Percentiles rank a stretch among this genome's conserved stretches.
phyloP scores from a whole-genome alignment of 345 rosid species.

The Gossypium rotundifolium region DNA sequence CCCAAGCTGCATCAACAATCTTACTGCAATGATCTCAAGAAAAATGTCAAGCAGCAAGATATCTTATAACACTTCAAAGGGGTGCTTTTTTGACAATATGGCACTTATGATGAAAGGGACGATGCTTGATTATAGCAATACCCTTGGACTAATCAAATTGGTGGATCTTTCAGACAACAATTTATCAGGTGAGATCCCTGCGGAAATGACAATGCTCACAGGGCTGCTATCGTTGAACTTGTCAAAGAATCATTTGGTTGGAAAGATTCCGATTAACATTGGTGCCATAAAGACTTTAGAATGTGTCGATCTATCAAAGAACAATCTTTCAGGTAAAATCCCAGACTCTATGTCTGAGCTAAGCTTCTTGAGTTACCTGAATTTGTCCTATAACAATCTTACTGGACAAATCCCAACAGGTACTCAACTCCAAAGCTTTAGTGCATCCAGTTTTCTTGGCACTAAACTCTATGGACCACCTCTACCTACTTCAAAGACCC shows the following conservation, averaged over 20 bases:
- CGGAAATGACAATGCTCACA: not conserved
- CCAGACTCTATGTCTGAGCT: not conserved
- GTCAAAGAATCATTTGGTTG: not conserved
- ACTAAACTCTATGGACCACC: not conserved
- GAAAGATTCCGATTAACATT: not conserved
- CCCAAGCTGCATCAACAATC: constrained; percentile 8
- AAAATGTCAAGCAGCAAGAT: not conserved
- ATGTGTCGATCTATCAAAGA: not conserved
- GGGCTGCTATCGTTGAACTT: not conserved
- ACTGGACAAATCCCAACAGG: constrained; percentile 17
- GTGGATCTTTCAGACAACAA: constrained; percentile 11
- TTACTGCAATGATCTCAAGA: constrained; percentile 16
- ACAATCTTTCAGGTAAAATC: not conserved
- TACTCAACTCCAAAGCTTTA: not conserved
- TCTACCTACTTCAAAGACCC: not conserved
- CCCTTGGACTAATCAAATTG: not conserved
- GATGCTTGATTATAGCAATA: not conserved
- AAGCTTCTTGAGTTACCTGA: constrained; percentile 12
- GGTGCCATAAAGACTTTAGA: not conserved
- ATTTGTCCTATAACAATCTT: constrained; percentile 16
- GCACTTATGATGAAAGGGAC: not conserved
- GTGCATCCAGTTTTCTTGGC: not conserved
- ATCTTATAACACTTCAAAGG: not conserved
- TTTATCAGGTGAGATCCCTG: not conserved
- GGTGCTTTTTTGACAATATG: not conserved